Conservation (phyloP, 1,284 basidiomycete genomes). For the Boletus smithii region DNA sequence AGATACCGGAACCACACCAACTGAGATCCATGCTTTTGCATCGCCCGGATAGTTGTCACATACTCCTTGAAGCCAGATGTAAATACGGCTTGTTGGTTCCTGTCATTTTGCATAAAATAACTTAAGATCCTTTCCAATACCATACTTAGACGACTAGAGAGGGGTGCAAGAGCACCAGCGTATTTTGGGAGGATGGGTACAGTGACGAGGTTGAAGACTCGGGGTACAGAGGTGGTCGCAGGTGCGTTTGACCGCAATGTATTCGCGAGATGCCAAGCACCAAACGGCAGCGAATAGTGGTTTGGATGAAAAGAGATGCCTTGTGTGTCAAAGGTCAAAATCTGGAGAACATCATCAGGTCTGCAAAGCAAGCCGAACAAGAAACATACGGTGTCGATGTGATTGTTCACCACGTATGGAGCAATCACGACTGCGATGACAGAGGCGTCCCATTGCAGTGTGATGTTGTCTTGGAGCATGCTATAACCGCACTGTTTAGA, state of each 20-base stretch:
- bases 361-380: background rate
- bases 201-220: constrained; percentile 60
- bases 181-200: constrained; percentile 62
- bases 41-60: constrained; percentile 58
- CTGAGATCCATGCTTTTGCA: constrained; percentile 75
- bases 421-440: constrained; percentile 60
- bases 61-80: constrained; percentile 60
- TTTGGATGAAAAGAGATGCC: constrained; percentile 91
- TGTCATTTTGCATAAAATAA: constrained; percentile 1
- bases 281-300: constrained; percentile 73
- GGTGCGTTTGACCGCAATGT: constrained; percentile 24
- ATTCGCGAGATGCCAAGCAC: constrained; percentile 45
- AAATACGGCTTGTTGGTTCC: constrained; percentile 32
- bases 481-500: constrained; percentile 38
- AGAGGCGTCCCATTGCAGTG: constrained; percentile 59
- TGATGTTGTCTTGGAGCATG: constrained; percentile 77
- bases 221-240: constrained; percentile 35
- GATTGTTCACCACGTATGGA: constrained; percentile 55
- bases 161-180: constrained; percentile 46
- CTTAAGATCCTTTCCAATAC: constrained; percentile 22
- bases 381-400: constrained; percentile 61
- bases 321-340: constrained; percentile 84
- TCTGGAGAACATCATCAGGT: constrained; percentile 42
- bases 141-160: constrained; percentile 46
- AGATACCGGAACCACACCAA: constrained; percentile 89